Evolutionary conservation across 2,329 filamentous ascomycete species (phyloP).

Genomic region (Hymenoscyphus infarciens): DNA sequence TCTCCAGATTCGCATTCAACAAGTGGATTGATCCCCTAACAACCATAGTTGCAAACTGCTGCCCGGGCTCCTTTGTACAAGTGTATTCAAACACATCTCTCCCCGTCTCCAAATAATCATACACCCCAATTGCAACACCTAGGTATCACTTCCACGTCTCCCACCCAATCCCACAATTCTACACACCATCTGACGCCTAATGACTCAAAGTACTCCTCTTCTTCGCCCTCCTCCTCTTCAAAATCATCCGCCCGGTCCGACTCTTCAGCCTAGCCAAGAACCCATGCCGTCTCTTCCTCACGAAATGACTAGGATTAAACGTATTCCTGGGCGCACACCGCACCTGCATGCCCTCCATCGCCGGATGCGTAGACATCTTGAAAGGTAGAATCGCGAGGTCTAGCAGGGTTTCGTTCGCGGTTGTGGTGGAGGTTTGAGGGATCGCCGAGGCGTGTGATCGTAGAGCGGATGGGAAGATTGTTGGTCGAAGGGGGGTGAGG

Average conservation of each 20-base stretch:
- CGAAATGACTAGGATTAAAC: slow-evolving; percentile 37
- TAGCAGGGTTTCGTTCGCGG: slow-evolving; percentile 15
- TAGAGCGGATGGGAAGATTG: slow-evolving; percentile 22
- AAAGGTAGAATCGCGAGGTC: slow-evolving; percentile 28
- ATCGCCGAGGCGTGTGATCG: not conserved
- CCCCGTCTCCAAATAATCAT: not conserved
- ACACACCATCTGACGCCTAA: slow-evolving; percentile 17
- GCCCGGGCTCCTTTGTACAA: not conserved
- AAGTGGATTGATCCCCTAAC: not conserved
- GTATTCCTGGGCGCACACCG: slow-evolving; percentile 36
- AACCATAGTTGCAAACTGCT: not conserved
- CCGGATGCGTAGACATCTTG: slow-evolving; percentile 34
- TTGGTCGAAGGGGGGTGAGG: slow-evolving; percentile 30
- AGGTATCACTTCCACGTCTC: too few species aligned
- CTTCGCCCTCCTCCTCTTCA: slow-evolving; percentile 34
- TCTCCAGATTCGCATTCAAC: not conserved
- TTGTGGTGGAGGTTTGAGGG: not conserved
- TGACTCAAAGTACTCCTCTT: slow-evolving; percentile 36
- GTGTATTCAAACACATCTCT: not conserved
- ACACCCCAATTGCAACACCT: not conserved
- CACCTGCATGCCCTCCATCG: slow-evolving; percentile 31
- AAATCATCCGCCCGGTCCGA: slow-evolving; percentile 32
- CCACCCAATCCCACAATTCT: too few species aligned
- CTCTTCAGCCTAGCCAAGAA: slow-evolving; percentile 35
- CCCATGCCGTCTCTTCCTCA: slow-evolving; percentile 37